Evolutionary conservation across 2,329 filamentous ascomycete genomes (phyloP), one percentile per base, ranked within the genome.

Genomic region (Penicillium sclerotiorum): DNA sequence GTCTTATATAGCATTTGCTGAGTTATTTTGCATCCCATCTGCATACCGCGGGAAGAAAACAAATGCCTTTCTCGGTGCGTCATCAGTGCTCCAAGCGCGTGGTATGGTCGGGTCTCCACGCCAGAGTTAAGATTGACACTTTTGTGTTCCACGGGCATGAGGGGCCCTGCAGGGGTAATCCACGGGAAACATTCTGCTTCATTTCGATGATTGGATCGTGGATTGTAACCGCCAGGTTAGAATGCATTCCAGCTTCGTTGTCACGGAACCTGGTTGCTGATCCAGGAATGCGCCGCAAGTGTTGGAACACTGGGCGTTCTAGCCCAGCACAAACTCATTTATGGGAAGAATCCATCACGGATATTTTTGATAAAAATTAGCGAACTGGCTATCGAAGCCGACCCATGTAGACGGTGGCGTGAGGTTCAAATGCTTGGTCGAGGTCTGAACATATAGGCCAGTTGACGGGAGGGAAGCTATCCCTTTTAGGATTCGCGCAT

Each of bases 181-280:
- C 30, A 5, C 4, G 12, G 40, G 27, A 25, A 50, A 25, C 40
- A 35, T 22, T 43, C 25, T n/a, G 35, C 23, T 15, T 8, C 4
- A 2, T 9, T 12, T 21, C 40, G 4, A 5, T 45, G 8, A 60
- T 58, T 57, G 56, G 57, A n/a, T 40, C 37, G 12, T 42, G 5
- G 2, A 17, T 11, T n/a, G 3, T n/a, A 9, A 5, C 18, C 13
- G 5, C 21, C 36, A 17, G 25, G 47, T 20, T 48, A 18, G 44
- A 44, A 33, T 53, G 41, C 61, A 64, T 64, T 64, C 61, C 53
- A 35, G 17, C 12, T 13, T 33, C 37, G 58, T 64, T 64, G 59
- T 61, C 59, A 52, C 49, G 58, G 59, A 33, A 27, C 32, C n/a
- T 17, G 18, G 30, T 11, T 21, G 53, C 8, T 48, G 55, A 48